A percentile compares a stretch with the other conserved stretches of the same genome.
Evolutionary conservation across 2,329 filamentous ascomycete species (phyloP).

Genomic region (Sarocladium oryzae): DNA sequence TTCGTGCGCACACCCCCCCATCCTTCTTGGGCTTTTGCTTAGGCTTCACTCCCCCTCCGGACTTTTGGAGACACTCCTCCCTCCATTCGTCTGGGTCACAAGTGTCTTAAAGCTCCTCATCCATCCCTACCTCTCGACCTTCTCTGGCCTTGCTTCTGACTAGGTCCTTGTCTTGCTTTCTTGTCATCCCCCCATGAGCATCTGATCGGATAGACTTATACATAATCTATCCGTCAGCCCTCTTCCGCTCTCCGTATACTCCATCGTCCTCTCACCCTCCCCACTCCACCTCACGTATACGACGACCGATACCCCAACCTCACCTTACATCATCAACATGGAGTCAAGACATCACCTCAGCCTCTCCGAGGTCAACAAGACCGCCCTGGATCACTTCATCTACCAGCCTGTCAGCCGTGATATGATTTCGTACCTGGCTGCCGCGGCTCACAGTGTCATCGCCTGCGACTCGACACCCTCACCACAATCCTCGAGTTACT

Average conservation of each 20-base stretch:
- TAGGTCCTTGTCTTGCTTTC: constrained; percentile 2
- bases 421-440: constrained; percentile 73
- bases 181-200: constrained; percentile 1
- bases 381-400: constrained; percentile 74
- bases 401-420: constrained; percentile 66
- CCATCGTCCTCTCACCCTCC: not conserved
- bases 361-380: constrained; percentile 58
- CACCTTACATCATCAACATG: constrained; percentile 29
- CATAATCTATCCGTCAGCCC: constrained; percentile 9
- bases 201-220: constrained; percentile 9
- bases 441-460: constrained; percentile 71
- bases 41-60: not conserved
- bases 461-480: constrained; percentile 60
- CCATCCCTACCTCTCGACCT: constrained; percentile 1
- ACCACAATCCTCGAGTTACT: constrained; percentile 21
- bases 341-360: constrained; percentile 34
- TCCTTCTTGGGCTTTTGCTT: constrained; percentile 5
- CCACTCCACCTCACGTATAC: not conserved
- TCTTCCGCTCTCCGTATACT: not conserved
- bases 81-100: not conserved
- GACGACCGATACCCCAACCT: not conserved
- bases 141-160: not conserved
- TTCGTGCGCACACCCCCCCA: not conserved
- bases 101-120: constrained; percentile 9
- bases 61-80: not conserved